These are phyloP conservation scores for Gracilaria gracilis DNA, from an alignment of 23 red algal species.

Conservation along the genomic window DNA sequence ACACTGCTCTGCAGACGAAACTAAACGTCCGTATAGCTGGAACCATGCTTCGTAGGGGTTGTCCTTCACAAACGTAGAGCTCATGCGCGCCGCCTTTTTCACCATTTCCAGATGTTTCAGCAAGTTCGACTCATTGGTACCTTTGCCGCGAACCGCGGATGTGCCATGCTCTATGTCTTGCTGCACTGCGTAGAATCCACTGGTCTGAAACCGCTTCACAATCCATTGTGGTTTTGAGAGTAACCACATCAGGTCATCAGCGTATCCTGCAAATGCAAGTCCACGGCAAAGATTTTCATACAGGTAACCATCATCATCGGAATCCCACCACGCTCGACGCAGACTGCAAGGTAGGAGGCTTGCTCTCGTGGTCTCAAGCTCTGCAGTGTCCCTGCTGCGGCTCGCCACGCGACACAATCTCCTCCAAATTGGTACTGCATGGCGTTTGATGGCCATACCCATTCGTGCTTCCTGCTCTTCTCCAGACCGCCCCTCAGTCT, in stretches of 20 bases:
- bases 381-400: not conserved
- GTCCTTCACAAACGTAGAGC: not conserved
- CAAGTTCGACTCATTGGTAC: not conserved
- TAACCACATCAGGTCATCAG: slow-evolving; percentile 6
- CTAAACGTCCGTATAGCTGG: not conserved
- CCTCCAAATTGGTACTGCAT: not conserved
- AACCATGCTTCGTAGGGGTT: not conserved
- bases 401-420: not conserved
- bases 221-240: slow-evolving; percentile 40
- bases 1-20: not conserved
- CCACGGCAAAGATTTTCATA: slow-evolving; percentile 18
- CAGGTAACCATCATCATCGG: slow-evolving; percentile 14
- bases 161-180: not conserved
- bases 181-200: slow-evolving; percentile 14
- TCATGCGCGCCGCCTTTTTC: not conserved
- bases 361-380: not conserved
- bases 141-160: not conserved
- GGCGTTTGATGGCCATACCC: not conserved
- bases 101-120: not conserved
- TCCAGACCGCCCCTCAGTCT: not conserved
- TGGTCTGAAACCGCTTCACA: not conserved
- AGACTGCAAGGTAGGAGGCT: not conserved
- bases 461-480: not conserved
- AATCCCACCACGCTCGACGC: slow-evolving; percentile 26
- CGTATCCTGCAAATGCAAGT: slow-evolving; percentile 18